phyloP scores from a whole-genome alignment of 2,329 filamentous ascomycete species.

The Cladophialophora psammophila region DNA sequence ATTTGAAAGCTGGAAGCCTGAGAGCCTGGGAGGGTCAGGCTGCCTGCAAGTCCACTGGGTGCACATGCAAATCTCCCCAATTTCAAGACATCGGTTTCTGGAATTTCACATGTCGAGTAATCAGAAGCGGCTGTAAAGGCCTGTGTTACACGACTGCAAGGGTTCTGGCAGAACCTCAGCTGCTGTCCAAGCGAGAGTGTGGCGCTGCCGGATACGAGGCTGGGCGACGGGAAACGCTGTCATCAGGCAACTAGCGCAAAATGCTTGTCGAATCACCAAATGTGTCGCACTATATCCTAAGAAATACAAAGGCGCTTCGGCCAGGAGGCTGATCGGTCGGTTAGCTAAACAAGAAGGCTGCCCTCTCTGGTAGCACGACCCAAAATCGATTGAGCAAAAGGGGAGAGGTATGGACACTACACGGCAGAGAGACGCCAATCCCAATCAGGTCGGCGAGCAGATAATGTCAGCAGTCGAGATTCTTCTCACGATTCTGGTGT shows the following conservation, averaged over 20 bases:
- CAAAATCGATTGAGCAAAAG: not conserved
- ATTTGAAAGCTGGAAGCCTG: not conserved
- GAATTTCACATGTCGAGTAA: conserved; percentile 22
- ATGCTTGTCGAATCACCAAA: not conserved
- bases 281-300: not conserved
- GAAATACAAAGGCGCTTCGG: not conserved
- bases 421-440: not conserved
- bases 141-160: conserved; percentile 4
- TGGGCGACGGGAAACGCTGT: conserved; percentile 9
- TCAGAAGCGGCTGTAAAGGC: not conserved
- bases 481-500: not conserved
- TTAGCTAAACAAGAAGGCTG: not conserved
- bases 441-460: not conserved
- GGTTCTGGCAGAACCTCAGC: conserved; percentile 7
- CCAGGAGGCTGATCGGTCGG: not conserved
- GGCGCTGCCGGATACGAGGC: conserved; percentile 21
- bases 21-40: not conserved
- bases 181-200: conserved; percentile 6
- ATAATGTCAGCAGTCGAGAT: not conserved
- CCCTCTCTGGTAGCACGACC: not conserved
- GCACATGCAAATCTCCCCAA: not conserved
- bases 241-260: not conserved
- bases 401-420: not conserved
- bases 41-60: not conserved
- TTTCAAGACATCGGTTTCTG: not conserved